phyloP scores from a whole-genome alignment of 1,284 basidiomycete genomes.

The Neolentinus lepideus region DNA sequence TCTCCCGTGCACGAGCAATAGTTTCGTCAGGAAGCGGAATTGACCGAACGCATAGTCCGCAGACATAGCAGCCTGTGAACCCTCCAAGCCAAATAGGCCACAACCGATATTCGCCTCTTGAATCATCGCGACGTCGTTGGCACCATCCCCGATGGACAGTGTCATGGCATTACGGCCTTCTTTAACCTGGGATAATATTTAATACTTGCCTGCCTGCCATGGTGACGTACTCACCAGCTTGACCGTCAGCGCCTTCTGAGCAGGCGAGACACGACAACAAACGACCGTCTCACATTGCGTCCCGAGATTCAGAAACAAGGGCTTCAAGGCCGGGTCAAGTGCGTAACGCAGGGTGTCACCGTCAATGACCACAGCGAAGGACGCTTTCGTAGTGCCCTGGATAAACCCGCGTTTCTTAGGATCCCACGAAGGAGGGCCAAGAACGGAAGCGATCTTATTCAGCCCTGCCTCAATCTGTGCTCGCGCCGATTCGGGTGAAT shows the following conservation, averaged over 20 bases:
- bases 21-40: constrained; percentile 89
- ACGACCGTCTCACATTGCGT: constrained; percentile 97
- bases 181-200: constrained; percentile 58
- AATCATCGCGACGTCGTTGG: constrained; percentile 96
- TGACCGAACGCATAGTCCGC: constrained; percentile 98
- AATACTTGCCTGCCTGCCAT: background rate
- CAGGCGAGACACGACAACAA: constrained; percentile 94
- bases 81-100: constrained; percentile 90
- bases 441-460: constrained; percentile 88
- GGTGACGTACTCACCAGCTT: constrained; percentile 57
- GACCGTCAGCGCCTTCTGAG: constrained; percentile 94
- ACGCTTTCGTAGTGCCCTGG: constrained; percentile 50
- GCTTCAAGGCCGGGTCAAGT: constrained; percentile 71
- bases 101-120: constrained; percentile 98
- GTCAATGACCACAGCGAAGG: constrained; percentile 94
- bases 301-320: constrained; percentile 84
- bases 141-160: constrained; percentile 93
- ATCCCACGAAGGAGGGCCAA: constrained; percentile 56
- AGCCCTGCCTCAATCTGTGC: constrained; percentile 88
- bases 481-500: constrained; percentile 68
- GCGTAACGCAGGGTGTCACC: constrained; percentile 89
- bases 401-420: constrained; percentile 58
- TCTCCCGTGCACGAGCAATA: constrained; percentile 91
- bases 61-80: constrained; percentile 97
- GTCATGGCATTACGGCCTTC: constrained; percentile 96